Conservation (phyloP, 331 rosid species). For the Pyracantha coccinea region DNA sequence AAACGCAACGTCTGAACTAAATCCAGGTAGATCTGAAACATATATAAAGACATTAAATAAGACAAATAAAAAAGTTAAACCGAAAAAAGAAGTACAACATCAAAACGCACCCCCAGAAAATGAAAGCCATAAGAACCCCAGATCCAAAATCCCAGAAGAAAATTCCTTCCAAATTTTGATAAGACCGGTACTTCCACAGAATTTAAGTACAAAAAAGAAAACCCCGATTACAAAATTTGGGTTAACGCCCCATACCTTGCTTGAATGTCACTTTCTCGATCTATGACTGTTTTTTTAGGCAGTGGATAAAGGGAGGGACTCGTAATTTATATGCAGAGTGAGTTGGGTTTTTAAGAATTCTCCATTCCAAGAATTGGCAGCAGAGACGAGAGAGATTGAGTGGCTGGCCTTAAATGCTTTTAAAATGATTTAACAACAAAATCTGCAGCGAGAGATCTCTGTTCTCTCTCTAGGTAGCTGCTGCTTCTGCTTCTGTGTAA, state of each 20-base stretch:
- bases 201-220: neutral
- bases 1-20: conserved; percentile 13
- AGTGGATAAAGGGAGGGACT: neutral
- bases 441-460: conserved; percentile 17
- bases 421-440: conserved; percentile 14
- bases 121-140: conserved; percentile 30
- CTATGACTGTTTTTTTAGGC: conserved; percentile 15
- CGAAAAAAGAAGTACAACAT: neutral
- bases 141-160: conserved; percentile 31
- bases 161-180: conserved; percentile 9
- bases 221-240: neutral
- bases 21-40: conserved; percentile 46
- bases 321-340: neutral
- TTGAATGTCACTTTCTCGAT: conserved; percentile 52
- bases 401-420: conserved; percentile 46
- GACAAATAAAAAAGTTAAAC: conserved; percentile 13
- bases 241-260: conserved; percentile 28
- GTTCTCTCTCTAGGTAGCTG: too few relatives aligned
- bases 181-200: conserved; percentile 5
- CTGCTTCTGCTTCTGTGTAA: too few relatives aligned
- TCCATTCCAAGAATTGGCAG: conserved; percentile 16
- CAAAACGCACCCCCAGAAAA: conserved; percentile 45
- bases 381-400: too few relatives aligned
- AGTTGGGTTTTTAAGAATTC: conserved; percentile 11
- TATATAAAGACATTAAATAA: conserved; percentile 22